These are phyloP conservation scores for Aquanectria penicillioides DNA, from an alignment of 2,329 filamentous ascomycete genomes.

Conservation along the genomic window DNA sequence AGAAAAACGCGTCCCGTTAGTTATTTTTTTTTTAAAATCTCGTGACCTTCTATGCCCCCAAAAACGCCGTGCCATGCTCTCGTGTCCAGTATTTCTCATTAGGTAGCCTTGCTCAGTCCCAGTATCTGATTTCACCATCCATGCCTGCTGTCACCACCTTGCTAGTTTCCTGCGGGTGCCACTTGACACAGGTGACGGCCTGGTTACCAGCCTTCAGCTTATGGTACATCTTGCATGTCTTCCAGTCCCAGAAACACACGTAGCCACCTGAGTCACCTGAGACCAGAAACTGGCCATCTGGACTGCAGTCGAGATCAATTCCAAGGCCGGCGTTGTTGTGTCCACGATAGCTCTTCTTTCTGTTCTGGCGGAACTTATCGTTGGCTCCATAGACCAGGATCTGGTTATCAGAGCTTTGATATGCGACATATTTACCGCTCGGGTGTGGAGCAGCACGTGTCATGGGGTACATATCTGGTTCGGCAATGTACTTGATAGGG, in stretches of 20 bases:
- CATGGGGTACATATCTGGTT: constrained; percentile 98
- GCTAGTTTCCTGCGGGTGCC: constrained; percentile 97
- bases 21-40: constrained; percentile 17
- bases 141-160: constrained; percentile 92
- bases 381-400: constrained; percentile 94
- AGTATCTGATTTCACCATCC: constrained; percentile 89
- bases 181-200: constrained; percentile 86
- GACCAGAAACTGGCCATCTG: constrained; percentile 91
- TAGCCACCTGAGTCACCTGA: constrained; percentile 89
- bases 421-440: constrained; percentile 91
- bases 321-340: constrained; percentile 97
- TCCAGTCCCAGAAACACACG: constrained; percentile 99
- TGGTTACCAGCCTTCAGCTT: constrained; percentile 89
- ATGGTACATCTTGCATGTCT: constrained; percentile 99
- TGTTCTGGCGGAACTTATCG: constrained; percentile 96
- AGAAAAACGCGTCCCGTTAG: no score
- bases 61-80: constrained; percentile 41
- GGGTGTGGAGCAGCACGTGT: constrained; percentile 87
- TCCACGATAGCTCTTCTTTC: constrained; percentile 95
- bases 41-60: constrained; percentile 19
- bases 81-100: constrained; percentile 7
- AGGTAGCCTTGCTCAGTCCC: constrained; percentile 72
- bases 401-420: constrained; percentile 94
- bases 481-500: constrained; percentile 97
- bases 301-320: constrained; percentile 87